These are phyloP conservation scores for Scortechinia acanthostroma DNA, from an alignment of 2,329 filamentous ascomycete genomes.

Conservation along the genomic window DNA sequence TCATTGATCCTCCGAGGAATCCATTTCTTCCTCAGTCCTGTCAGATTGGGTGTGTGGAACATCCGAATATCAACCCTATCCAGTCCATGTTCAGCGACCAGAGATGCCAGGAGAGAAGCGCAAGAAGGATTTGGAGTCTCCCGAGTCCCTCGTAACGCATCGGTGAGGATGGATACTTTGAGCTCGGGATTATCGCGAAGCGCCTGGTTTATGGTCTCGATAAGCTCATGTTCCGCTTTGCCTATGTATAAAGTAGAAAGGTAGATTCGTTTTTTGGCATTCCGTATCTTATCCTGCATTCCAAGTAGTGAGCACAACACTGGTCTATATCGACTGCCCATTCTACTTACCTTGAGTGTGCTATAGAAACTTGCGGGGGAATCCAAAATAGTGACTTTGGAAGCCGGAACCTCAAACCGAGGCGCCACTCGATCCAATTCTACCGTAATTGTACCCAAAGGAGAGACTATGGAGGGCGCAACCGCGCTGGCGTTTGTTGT, in stretches of 20 bases:
- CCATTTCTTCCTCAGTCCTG: slow-evolving; percentile 74
- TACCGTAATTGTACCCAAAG: slow-evolving; percentile 50
- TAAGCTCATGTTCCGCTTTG: slow-evolving; percentile 83
- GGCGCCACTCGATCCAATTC: slow-evolving; percentile 86
- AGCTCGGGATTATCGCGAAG: slow-evolving; percentile 69
- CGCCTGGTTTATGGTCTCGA: slow-evolving; percentile 70
- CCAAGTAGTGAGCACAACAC: slow-evolving; percentile 5
- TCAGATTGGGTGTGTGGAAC: slow-evolving; percentile 96
- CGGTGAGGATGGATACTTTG: slow-evolving; percentile 81
- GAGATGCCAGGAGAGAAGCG: slow-evolving; percentile 76
- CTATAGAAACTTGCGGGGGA: slow-evolving; percentile 86
- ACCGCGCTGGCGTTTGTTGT: slow-evolving; percentile 23
- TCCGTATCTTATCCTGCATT: slow-evolving; percentile 68
- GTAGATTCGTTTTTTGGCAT: slow-evolving; percentile 74
- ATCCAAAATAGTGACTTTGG: slow-evolving; percentile 72
- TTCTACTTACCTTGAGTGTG: slow-evolving; percentile 66
- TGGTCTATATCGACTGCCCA: slow-evolving; percentile 3
- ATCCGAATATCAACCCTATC: slow-evolving; percentile 86
- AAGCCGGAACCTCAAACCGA: slow-evolving; percentile 78
- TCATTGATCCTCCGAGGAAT: slow-evolving; percentile 90
- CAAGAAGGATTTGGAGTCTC: slow-evolving; percentile 81
- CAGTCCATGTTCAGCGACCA: slow-evolving; percentile 77
- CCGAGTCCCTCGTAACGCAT: slow-evolving; percentile 82
- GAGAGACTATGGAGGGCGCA: slow-evolving; percentile 42
- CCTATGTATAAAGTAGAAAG: slow-evolving; percentile 96